Percentiles rank a stretch among this genome's conserved stretches.
These are phyloP conservation scores for Rhododendron vialii DNA, from an alignment of 148 eudicot species.

Conservation along the genomic window DNA sequence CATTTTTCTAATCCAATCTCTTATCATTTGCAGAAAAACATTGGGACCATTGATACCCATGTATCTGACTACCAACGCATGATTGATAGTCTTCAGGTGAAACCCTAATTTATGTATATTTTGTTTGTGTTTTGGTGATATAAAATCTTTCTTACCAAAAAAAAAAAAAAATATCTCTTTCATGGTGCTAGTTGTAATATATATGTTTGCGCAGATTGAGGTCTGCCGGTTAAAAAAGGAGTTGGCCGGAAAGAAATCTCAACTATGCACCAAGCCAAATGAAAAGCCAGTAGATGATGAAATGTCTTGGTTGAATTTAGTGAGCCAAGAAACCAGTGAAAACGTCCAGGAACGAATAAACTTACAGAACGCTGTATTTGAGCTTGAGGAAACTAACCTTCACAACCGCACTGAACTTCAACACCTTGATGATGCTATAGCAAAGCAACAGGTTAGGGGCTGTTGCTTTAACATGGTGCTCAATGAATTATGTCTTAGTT, in stretches of 20 bases:
- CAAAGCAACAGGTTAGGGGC: slow-evolving; percentile 57
- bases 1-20: slow-evolving; percentile 9
- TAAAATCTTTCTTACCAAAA: too few relatives aligned
- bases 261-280: slow-evolving; percentile 47
- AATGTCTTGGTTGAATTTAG: slow-evolving; percentile 57
- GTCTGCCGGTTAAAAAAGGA: slow-evolving; percentile 65
- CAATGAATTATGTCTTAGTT: background rate
- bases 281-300: slow-evolving; percentile 69
- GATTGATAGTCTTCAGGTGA: slow-evolving; percentile 82
- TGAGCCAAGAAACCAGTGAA: slow-evolving; percentile 80
- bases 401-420: slow-evolving; percentile 65
- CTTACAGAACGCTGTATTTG: slow-evolving; percentile 79
- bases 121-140: too few relatives aligned
- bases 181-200: background rate
- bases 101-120: slow-evolving; percentile 5
- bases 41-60: slow-evolving; percentile 62
- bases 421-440: slow-evolving; percentile 76
- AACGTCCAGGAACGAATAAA: slow-evolving; percentile 89
- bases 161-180: background rate
- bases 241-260: slow-evolving; percentile 69
- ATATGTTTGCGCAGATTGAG: slow-evolving; percentile 46
- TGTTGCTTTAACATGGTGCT: background rate
- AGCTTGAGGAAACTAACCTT: slow-evolving; percentile 74
- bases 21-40: slow-evolving; percentile 52
- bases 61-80: slow-evolving; percentile 85